Percentiles rank a stretch among this genome's conserved stretches.
Conservation (phyloP, 495 filamentous ascomycete genomes). For the Aspergillus mulundensis region DNA sequence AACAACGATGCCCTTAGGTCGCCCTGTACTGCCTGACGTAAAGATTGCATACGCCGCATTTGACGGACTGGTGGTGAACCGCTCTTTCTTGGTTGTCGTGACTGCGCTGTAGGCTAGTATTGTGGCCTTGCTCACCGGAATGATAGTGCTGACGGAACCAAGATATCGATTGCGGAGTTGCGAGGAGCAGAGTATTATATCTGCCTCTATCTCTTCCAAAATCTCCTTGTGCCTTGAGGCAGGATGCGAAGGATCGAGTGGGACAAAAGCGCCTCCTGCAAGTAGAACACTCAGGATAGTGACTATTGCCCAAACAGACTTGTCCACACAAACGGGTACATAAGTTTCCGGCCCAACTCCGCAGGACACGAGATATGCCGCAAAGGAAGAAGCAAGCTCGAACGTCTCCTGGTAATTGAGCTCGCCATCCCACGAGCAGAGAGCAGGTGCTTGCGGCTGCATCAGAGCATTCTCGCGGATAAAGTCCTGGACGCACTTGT, state of each 20-base stretch:
- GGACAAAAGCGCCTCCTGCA: conserved; percentile 56
- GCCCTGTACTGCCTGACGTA: conserved; percentile 56
- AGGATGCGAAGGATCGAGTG: conserved; percentile 56
- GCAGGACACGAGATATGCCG: conserved; percentile 35
- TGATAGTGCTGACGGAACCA: conserved; percentile 28
- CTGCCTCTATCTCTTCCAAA: conserved; percentile 33
- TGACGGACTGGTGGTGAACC: conserved; percentile 15
- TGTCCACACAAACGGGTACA: conserved; percentile 56
- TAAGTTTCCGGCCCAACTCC: conserved; percentile 46
- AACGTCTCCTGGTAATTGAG: conserved; percentile 38
- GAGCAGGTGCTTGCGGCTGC: conserved; percentile 33
- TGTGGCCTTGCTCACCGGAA: conserved; percentile 36
- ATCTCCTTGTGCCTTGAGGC: conserved; percentile 41
- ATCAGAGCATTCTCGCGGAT: conserved; percentile 23
- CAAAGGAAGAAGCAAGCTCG: conserved; percentile 32
- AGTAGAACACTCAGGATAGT: conserved; percentile 50
- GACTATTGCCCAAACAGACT: conserved; percentile 52
- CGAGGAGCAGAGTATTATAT: conserved; percentile 38
- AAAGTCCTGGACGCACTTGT: conserved; percentile 48
- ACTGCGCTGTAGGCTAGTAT: conserved; percentile 31
- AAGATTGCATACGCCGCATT: conserved; percentile 42
- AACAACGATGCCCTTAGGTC: conserved; percentile 50
- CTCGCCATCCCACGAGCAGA: conserved; percentile 45
- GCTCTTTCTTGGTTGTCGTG: conserved; percentile 1
- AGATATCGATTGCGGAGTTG: conserved; percentile 23